Percentiles rank a stretch among this genome's conserved stretches.
phyloP scores from a whole-genome alignment of 129 eudicot genomes.

The Ambrosia trifida region DNA sequence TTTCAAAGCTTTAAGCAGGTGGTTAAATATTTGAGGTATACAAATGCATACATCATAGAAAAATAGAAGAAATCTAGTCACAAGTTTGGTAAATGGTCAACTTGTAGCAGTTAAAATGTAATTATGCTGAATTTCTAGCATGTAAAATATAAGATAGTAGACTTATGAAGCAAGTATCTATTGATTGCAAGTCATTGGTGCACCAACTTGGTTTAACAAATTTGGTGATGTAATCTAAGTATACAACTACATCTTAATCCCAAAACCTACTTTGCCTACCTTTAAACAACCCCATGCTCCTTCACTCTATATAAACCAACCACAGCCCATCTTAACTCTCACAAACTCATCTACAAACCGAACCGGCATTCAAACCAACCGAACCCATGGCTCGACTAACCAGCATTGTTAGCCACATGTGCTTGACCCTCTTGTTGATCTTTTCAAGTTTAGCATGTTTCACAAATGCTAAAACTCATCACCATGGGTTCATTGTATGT shows the following conservation, averaged over 20 bases:
- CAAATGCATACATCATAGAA: neutral
- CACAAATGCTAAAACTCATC: conserved; percentile 58
- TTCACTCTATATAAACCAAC: conserved; percentile 45
- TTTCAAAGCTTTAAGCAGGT: neutral
- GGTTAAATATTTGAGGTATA: neutral
- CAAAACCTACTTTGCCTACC: conserved; percentile 81
- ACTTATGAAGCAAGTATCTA: conserved; percentile 47
- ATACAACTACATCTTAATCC: conserved; percentile 5
- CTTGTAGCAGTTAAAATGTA: conserved; percentile 24
- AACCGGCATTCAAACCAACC: neutral
- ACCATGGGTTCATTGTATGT: conserved; percentile 71
- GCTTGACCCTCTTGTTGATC: conserved; percentile 45
- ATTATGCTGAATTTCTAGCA: conserved; percentile 22
- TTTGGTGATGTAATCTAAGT: conserved; percentile 34
- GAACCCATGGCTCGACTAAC: conserved; percentile 39
- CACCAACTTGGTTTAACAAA: conserved; percentile 70
- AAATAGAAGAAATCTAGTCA: neutral
- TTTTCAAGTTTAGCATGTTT: conserved; percentile 41
- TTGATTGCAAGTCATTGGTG: conserved; percentile 59
- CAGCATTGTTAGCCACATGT: conserved; percentile 17
- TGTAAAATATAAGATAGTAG: conserved; percentile 7
- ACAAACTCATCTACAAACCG: conserved; percentile 28
- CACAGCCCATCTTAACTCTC: conserved; percentile 23
- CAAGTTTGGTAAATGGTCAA: conserved; percentile 38
- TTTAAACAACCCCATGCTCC: conserved; percentile 46